Base-by-base conservation (phyloP, 345 rosid species). In the Crucihimalaya himalaica region DNA sequence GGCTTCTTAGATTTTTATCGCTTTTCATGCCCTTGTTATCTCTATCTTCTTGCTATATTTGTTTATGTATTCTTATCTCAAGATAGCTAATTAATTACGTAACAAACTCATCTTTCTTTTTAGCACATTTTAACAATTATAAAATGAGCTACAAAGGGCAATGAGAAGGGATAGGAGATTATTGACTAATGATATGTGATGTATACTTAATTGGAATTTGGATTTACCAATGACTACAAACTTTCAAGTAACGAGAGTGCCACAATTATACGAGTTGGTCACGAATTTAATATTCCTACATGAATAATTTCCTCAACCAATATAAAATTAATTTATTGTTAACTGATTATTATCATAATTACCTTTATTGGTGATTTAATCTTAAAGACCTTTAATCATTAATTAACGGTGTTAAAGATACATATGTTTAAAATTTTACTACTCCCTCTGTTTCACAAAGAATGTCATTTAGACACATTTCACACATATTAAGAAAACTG, bases 101-200 rank as follows among this genome's bases (percentile, higher is more conserved):
- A 46, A 65, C 50, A 47, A 64, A 23, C 5, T 45, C 52, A 58
- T 47, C 25, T 66, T 66, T 66, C 21, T 20, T 28, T 66, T 50
- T 20, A 37, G 42, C 34, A 13, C 51, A 59, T 20, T 58, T 37
- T n/a, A 57, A 40, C 43, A 50, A 59, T 11, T 60, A 48, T 4
- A 39, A 75, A 68, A 68, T 52, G 50, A 60, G 48, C 48, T 52
- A 51, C 28, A 31, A 40, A 52, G 63, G 39, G 68, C 23, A 48
- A 28, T 74, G 66, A 66, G 73, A 40, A 61, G 56, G 34, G 16
- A 68, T 28, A 61, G 4, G 42, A 68, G 67, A 63, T 76, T 70
- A 76, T 56, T 76, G 71, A 47, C 61, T 63, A 76, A 76, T 76
- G 65, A 76, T 70, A 61, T 77, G 70, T 75, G 48, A 43, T 42